Evolutionary conservation across 1,139 yeast species (phyloP), one percentile per base, ranked within the genome.

Genomic region (Taphrina flavorubra): DNA sequence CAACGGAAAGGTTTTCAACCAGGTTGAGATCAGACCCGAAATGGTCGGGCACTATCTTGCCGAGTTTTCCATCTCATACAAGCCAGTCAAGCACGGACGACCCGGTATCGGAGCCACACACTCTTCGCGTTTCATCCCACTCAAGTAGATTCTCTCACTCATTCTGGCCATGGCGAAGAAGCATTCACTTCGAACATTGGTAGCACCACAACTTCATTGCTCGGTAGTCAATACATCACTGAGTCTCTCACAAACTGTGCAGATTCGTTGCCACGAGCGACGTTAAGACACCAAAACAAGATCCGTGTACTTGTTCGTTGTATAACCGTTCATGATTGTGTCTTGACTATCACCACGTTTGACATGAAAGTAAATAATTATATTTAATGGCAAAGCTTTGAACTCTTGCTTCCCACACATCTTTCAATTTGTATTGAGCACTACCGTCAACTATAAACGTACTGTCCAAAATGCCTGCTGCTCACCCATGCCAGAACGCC

Each of bases 31-130:
- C 84, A 92, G 86, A 84, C 97, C 99, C 80, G 99, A 95, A 87
- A 94, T 95, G 99, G 92, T 92, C 81, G 99, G 99, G 82, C 97
- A 92, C 89, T 95, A 95, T 95, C 90, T 95, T 81, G 99, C 97
- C 86, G 99, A 95, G 87, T 94, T 95, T 90, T 94, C 99, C 81
- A 94, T 95, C 85, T 86, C 99, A 80, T 95, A 95, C 88, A 90
- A 97, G 83, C 99, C 99, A 81, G 98, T 94, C 82, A 90, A 96
- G 88, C 98, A 92, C 87, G 98, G 98, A 86, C 92, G 97, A 88
- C 96, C 97, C 80, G 97, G 97, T 88, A 79, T 82, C 75, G 85
- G 86, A 79, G 84, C 84, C 73, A 89, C 90, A 83, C 87, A 90
- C 83, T 87, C 95, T 79, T 84, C 92, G 85, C 90, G 86, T 86